Evolutionary conservation across 371 early-diverging fungal species (phyloP).

Genomic region (Lichtheimia ornata): DNA sequence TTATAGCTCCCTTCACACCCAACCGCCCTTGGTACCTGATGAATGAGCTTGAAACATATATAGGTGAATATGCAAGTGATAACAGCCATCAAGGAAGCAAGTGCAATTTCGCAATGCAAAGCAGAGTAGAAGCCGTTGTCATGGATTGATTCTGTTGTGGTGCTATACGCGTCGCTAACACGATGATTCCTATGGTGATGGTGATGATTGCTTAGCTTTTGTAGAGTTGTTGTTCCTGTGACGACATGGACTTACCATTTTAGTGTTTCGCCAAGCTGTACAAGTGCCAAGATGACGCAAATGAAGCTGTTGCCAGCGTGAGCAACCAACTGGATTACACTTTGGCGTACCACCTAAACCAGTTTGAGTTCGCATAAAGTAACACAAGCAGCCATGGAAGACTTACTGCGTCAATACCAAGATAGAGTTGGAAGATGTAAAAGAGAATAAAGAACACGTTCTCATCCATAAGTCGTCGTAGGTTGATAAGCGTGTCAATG

Average conservation of each 20-base stretch:
- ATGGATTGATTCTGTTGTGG: too few species aligned
- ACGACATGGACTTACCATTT: slow-evolving; percentile 28
- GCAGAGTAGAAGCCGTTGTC: slow-evolving; percentile 24
- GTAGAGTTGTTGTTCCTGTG: too few species aligned
- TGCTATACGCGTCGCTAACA: too few species aligned
- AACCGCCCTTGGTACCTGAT: slow-evolving; percentile 27
- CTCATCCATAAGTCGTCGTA: slow-evolving; percentile 47
- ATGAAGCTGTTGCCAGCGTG: slow-evolving; percentile 39
- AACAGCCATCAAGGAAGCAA: slow-evolving; percentile 25
- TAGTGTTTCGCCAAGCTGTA: slow-evolving; percentile 43
- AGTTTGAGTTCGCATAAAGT: too few species aligned
- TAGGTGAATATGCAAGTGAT: slow-evolving; percentile 30
- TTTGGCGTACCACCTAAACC: slow-evolving; percentile 46
- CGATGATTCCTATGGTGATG: too few species aligned
- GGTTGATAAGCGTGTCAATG: slow-evolving; percentile 15
- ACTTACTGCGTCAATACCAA: slow-evolving; percentile 54
- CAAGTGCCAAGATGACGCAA: slow-evolving; percentile 38
- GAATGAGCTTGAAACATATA: slow-evolving; percentile 31
- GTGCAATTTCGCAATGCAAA: slow-evolving; percentile 35
- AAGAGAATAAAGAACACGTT: slow-evolving; percentile 50
- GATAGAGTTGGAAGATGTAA: slow-evolving; percentile 43
- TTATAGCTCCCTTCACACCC: not conserved
- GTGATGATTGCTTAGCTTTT: too few species aligned
- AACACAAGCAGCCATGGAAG: too few species aligned
- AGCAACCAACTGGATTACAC: slow-evolving; percentile 47